phyloP scores from a whole-genome alignment of 2,329 filamentous ascomycete genomes.

The Sarocladium strictum region DNA sequence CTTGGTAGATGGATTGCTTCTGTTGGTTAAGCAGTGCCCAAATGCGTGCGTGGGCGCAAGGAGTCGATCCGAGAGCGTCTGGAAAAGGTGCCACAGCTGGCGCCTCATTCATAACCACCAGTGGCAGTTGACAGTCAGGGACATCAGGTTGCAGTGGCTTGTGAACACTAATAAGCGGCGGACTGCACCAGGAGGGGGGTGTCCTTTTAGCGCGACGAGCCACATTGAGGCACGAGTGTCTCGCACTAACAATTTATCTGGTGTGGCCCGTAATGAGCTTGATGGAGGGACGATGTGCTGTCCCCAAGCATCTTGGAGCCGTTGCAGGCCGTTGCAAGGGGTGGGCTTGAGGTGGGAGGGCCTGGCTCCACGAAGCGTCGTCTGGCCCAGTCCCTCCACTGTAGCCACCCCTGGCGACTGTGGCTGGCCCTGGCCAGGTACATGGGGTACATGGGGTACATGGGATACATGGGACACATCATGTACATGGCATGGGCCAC shows the following conservation, averaged over 20 bases:
- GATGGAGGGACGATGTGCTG: neutral
- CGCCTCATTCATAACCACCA: neutral
- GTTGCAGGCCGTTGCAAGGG: slow-evolving; percentile 8
- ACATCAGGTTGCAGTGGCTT: neutral
- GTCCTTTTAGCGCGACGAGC: neutral
- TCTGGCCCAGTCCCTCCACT: slow-evolving; percentile 4
- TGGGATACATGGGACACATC: slow-evolving; percentile 6
- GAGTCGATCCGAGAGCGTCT: neutral
- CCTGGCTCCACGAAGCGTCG: slow-evolving; percentile 4
- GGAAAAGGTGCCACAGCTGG: neutral
- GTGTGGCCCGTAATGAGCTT: neutral
- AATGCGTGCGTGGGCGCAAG: neutral
- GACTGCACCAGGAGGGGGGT: neutral
- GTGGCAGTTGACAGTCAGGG: neutral
- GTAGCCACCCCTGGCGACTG: neutral
- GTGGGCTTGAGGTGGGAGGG: neutral
- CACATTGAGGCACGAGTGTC: slow-evolving; percentile 6
- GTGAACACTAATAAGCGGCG: neutral
- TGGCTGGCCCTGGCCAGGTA: slow-evolving; percentile 4
- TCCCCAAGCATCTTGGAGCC: slow-evolving; percentile 5
- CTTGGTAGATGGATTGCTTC: neutral
- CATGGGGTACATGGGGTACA: slow-evolving; percentile 1
- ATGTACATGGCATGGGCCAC: slow-evolving; percentile 5
- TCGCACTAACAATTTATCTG: slow-evolving; percentile 3
- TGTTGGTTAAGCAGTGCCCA: neutral